Evolutionary conservation across 2,329 filamentous ascomycete genomes (phyloP).

Genomic region (Ophiostoma novo-ulmi): DNA sequence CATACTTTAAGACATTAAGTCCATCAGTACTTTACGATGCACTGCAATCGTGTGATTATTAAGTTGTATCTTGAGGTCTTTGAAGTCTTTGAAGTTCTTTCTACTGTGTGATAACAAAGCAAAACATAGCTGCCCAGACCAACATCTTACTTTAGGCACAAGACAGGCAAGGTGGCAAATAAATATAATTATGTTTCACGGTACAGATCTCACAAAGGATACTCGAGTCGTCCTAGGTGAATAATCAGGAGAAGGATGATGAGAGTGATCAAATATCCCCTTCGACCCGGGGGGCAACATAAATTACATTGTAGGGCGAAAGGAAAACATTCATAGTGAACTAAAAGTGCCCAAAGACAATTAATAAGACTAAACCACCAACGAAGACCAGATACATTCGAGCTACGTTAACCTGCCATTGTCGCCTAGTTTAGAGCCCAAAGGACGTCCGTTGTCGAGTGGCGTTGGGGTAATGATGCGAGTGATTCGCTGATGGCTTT

Average conservation of each 20-base stretch:
- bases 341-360: background rate
- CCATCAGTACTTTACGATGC: too few relatives aligned
- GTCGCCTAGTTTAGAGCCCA: background rate
- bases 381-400: background rate
- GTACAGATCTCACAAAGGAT: too few relatives aligned
- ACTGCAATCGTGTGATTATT: too few relatives aligned
- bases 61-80: too few relatives aligned
- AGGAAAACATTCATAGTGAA: background rate
- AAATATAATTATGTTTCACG: too few relatives aligned
- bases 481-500: background rate
- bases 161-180: too few relatives aligned
- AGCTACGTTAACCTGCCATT: background rate
- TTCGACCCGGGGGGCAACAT: background rate
- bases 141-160: too few relatives aligned
- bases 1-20: too few relatives aligned
- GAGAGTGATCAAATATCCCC: background rate
- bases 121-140: too few relatives aligned
- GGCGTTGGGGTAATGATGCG: background rate
- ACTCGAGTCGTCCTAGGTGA: background rate
- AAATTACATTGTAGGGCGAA: background rate
- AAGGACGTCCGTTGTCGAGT: conserved; percentile 4
- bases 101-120: too few relatives aligned
- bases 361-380: background rate
- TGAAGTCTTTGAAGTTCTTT: too few relatives aligned
- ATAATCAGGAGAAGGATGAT: background rate